Base-by-base conservation (phyloP, 169 alveolate genomes). In the Cystoisospora suis region DNA sequence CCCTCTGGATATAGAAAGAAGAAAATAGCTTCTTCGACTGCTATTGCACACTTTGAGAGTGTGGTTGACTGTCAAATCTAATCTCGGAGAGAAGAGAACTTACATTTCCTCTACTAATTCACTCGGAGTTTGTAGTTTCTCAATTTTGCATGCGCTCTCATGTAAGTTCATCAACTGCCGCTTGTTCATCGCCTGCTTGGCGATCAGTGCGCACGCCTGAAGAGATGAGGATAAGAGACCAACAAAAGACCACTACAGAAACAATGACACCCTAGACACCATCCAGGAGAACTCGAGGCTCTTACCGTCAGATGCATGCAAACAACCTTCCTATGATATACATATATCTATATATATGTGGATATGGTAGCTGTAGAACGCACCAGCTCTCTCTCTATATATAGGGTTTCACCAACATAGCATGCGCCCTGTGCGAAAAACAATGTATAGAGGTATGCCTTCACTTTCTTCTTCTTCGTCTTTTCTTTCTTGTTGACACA, bases 131-230 rank as follows among this genome's bases (percentile, higher is more conserved):
- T 81, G 79, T 32, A 87, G 87, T 59, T 81, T 45, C 59, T 87
- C 91, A 15, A 87, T 79, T 53, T 87, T 87, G 77, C 79, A 59
- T 20, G 91, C 91, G 61, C 91, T 87, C 40, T 87, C 91, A 27
- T 72, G 75, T 34, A 87, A 61, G 12, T 79, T 59, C 91, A 87
- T 87, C 42, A 87, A 75, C 59, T 87, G 91, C 38, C 91, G 75
- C 32, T 87, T 87, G 87, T 87, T 87, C 87, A 87, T 36, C 72
- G 91, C 79, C 42, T 87, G 86, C 59, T 87, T 87, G 36, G 91
- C 91, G 58, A 72, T 12, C 79, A 87, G 87, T 79, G 79, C 36
- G 34, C 79, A 65, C 0, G 91, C 91, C 91, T 87, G 86, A 72
- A 38, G 5, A 7, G 49, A 27, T 15, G 29, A 65, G 36, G 79